phyloP scores from a whole-genome alignment of 164 flowering plant species.

The Akebia trifoliata region DNA sequence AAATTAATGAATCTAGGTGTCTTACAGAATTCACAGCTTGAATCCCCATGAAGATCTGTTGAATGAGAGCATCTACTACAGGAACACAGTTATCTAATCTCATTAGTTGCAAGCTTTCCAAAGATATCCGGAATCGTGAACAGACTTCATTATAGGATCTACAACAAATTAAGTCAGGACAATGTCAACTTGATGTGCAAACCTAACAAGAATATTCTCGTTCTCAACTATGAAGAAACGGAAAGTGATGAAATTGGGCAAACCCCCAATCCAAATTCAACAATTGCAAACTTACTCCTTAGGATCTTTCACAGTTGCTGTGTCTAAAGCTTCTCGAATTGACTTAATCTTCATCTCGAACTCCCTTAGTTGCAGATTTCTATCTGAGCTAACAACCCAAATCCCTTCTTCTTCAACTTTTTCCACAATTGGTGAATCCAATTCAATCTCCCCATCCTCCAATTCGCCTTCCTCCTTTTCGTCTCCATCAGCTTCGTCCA shows the following conservation, averaged over 20 bases:
- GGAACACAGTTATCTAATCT: constrained; percentile 22
- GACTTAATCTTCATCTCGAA: constrained; percentile 32
- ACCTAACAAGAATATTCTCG: no score
- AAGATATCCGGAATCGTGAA: constrained; percentile 28
- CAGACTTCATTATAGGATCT: constrained; percentile 66
- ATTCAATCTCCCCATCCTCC: constrained; percentile 97
- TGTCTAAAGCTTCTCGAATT: constrained; percentile 38
- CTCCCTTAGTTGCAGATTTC: constrained; percentile 19
- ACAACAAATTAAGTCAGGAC: constrained; percentile 27
- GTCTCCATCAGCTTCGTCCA: constrained; percentile 28
- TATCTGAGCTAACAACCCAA: constrained; percentile 39
- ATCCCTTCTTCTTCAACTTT: constrained; percentile 31
- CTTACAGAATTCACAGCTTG: constrained; percentile 53
- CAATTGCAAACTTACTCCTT: constrained; percentile 19
- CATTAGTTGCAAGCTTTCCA: constrained; percentile 40
- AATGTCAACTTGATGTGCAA: no score
- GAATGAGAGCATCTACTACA: constrained; percentile 38
- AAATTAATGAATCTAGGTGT: not conserved
- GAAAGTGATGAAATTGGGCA: no score
- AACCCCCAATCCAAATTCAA: no score
- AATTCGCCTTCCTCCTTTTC: constrained; percentile 76
- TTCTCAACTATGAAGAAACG: no score
- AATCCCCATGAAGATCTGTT: constrained; percentile 38
- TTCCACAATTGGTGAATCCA: constrained; percentile 41
- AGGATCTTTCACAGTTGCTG: constrained; percentile 35